Percentiles rank a stretch among this genome's conserved stretches.
phyloP scores from a whole-genome alignment of 352 stramenopile species.

The Phytophthora nicotianae region DNA sequence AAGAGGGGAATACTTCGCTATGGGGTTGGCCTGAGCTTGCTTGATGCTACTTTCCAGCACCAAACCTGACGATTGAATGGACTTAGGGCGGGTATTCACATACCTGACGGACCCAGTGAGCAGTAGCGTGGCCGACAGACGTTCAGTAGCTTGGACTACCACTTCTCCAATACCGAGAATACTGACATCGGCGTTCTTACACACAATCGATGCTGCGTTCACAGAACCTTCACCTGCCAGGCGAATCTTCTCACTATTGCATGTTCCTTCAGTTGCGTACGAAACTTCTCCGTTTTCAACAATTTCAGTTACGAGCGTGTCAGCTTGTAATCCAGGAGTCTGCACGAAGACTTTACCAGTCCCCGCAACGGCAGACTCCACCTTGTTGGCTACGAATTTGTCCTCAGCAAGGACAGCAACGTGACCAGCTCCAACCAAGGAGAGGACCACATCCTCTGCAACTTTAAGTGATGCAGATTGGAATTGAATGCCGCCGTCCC shows the following conservation, averaged over 20 bases:
- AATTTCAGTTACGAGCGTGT: constrained; percentile 30
- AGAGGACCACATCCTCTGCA: constrained; percentile 27
- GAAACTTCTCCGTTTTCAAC: constrained; percentile 42
- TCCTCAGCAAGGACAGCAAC: constrained; percentile 34
- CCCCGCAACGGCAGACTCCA: constrained; percentile 35
- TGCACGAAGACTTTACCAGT: constrained; percentile 43
- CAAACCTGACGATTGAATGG: constrained; percentile 35
- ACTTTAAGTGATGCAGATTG: constrained; percentile 22
- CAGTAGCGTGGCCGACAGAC: constrained; percentile 32
- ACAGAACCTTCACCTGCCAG: constrained; percentile 44
- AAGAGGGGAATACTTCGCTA: constrained; percentile 3
- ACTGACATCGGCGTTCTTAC: constrained; percentile 44
- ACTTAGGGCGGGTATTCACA: constrained; percentile 35
- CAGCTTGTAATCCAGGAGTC: constrained; percentile 9
- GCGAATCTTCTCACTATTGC: constrained; percentile 35
- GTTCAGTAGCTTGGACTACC: constrained; percentile 46
- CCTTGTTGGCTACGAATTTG: constrained; percentile 20
- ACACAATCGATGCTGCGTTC: constrained; percentile 46
- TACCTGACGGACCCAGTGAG: constrained; percentile 48
- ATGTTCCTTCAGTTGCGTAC: constrained; percentile 41
- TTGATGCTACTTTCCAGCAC: constrained; percentile 26
- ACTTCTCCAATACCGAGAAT: constrained; percentile 47
- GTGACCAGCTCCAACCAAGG: constrained; percentile 19
- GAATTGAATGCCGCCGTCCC: constrained; percentile 40
- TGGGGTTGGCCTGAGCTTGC: constrained; percentile 11